A percentile compares a stretch with the other conserved stretches of the same genome.
These are phyloP conservation scores for Huntiella decipiens DNA, from an alignment of 2,329 filamentous ascomycete species.

Conservation along the genomic window DNA sequence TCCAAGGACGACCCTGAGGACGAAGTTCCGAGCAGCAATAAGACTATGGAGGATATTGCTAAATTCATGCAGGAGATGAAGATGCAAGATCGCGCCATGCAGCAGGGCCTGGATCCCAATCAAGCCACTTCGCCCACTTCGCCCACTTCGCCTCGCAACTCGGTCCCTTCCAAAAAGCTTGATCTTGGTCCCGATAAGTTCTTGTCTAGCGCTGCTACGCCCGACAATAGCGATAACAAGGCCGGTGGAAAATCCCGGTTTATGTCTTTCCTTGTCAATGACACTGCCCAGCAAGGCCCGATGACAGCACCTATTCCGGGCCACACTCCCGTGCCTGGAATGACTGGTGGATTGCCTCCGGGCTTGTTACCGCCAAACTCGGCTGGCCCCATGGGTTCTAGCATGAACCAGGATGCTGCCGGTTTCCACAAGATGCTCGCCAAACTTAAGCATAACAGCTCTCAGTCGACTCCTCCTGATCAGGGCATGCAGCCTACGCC, in stretches of 20 bases:
- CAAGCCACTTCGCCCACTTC: neutral
- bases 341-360: neutral
- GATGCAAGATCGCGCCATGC: conserved; percentile 24
- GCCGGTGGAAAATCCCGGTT: conserved; percentile 47
- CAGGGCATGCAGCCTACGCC: conserved; percentile 13
- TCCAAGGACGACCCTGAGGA: conserved; percentile 50
- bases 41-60: conserved; percentile 68
- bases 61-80: conserved; percentile 89
- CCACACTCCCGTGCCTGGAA: conserved; percentile 6
- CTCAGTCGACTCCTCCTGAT: conserved; percentile 24
- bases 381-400: neutral
- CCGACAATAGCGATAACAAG: conserved; percentile 20
- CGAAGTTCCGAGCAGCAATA: conserved; percentile 52
- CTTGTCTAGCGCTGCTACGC: conserved; percentile 41
- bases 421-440: conserved; percentile 68
- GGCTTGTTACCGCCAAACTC: conserved; percentile 13
- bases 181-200: conserved; percentile 60
- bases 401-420: conserved; percentile 31
- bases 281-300: conserved; percentile 4
- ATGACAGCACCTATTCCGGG: conserved; percentile 9
- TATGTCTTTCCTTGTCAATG: conserved; percentile 49
- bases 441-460: conserved; percentile 50
- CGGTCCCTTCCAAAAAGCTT: conserved; percentile 16
- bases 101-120: conserved; percentile 14
- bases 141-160: conserved; percentile 3